These are phyloP conservation scores for Cryptococcus amylolentus DNA, from an alignment of 1,284 basidiomycete genomes.

Conservation along the genomic window DNA sequence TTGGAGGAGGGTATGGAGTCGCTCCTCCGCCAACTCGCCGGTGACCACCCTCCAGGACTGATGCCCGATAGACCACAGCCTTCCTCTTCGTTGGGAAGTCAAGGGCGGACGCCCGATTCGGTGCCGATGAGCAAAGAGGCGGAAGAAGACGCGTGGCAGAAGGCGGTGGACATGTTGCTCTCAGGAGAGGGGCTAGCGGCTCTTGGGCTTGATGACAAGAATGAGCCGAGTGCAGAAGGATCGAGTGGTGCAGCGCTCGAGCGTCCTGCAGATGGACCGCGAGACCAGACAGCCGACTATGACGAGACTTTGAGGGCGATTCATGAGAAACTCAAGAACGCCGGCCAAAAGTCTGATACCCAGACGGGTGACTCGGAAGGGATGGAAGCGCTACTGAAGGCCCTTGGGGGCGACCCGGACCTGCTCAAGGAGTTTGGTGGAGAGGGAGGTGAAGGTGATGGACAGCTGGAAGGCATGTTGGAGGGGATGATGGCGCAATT, in stretches of 20 bases:
- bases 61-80: conserved; percentile 22
- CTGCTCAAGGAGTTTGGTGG: conserved; percentile 55
- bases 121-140: conserved; percentile 29
- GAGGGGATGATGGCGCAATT: conserved; percentile 91
- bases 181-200: conserved; percentile 63
- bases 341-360: conserved; percentile 44
- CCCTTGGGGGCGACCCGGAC: conserved; percentile 52
- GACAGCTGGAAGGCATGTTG: conserved; percentile 63
- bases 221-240: background rate
- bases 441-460: conserved; percentile 59
- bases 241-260: conserved; percentile 1
- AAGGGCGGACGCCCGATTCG: background rate
- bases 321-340: conserved; percentile 69
- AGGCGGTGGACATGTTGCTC: conserved; percentile 73
- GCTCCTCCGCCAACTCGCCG: conserved; percentile 68
- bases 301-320: conserved; percentile 73
- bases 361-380: conserved; percentile 10
- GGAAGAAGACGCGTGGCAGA: conserved; percentile 56
- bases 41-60: conserved; percentile 45
- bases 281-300: conserved; percentile 52
- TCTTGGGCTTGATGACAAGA: conserved; percentile 47
- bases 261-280: conserved; percentile 10
- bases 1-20: conserved; percentile 78
- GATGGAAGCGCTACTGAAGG: conserved; percentile 32
- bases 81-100: background rate